A percentile compares a stretch with the other conserved stretches of the same genome.
These are phyloP conservation scores for Podaxis carcinomalis DNA, from an alignment of 768 basidiomycete species.

Conservation along the genomic window DNA sequence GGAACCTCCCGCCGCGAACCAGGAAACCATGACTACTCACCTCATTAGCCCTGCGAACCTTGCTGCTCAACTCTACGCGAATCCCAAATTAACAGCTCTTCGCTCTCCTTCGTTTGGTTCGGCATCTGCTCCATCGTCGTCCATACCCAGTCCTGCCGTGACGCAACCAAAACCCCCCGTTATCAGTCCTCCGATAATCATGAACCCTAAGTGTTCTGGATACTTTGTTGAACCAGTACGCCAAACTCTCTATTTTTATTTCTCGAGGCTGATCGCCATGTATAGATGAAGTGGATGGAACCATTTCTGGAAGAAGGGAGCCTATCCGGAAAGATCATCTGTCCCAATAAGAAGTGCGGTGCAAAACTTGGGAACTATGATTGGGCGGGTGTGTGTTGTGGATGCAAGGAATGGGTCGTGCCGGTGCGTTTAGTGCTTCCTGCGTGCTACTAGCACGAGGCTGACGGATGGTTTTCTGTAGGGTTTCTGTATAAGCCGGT, in stretches of 20 bases:
- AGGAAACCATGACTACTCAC: slow-evolving; percentile 22
- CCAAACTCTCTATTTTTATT: slow-evolving; percentile 12
- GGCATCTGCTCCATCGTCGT: not conserved
- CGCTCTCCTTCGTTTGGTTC: slow-evolving; percentile 19
- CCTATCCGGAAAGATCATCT: slow-evolving; percentile 83
- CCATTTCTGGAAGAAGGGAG: slow-evolving; percentile 69
- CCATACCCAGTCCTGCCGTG: not conserved
- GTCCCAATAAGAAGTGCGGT: slow-evolving; percentile 88
- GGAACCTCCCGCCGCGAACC: not conserved
- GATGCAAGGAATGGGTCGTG: slow-evolving; percentile 89
- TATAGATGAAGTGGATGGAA: slow-evolving; percentile 95
- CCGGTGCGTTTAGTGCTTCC: slow-evolving; percentile 52
- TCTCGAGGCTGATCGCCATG: not conserved
- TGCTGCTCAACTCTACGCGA: slow-evolving; percentile 35
- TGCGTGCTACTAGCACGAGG: not conserved
- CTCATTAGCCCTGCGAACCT: slow-evolving; percentile 35
- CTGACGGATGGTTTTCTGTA: slow-evolving; percentile 15
- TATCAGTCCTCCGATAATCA: slow-evolving; percentile 62
- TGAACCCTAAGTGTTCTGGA: slow-evolving; percentile 85
- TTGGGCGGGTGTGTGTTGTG: slow-evolving; percentile 93
- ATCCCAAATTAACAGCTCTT: slow-evolving; percentile 39
- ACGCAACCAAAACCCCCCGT: slow-evolving; percentile 21
- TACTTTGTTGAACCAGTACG: slow-evolving; percentile 96
- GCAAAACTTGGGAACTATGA: slow-evolving; percentile 94
- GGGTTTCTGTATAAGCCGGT: slow-evolving; percentile 67